phyloP scores from a whole-genome alignment of 2,329 filamentous ascomycete genomes.

The Triangularia verruculosa region DNA sequence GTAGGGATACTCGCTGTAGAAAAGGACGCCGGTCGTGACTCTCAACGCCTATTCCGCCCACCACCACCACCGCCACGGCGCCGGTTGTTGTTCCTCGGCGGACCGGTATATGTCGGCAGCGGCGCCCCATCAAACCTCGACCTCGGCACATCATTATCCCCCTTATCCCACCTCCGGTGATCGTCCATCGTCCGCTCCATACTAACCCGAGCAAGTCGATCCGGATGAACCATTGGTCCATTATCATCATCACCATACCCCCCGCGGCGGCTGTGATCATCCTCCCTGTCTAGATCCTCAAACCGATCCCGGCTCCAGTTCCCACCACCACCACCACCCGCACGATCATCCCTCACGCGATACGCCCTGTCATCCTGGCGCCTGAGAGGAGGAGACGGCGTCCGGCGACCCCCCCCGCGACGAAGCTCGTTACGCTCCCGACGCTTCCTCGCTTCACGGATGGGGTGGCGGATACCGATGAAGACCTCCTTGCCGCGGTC shows the following conservation, averaged over 20 bases:
- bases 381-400: constrained; percentile 9
- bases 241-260: neutral
- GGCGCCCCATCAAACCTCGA: constrained; percentile 27
- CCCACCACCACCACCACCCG: neutral
- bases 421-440: constrained; percentile 29
- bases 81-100: constrained; percentile 12
- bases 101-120: constrained; percentile 24
- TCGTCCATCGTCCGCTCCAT: constrained; percentile 1
- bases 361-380: constrained; percentile 7
- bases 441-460: constrained; percentile 45
- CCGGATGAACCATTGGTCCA: neutral
- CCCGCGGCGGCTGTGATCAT: constrained; percentile 1
- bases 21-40: no score
- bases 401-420: constrained; percentile 22
- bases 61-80: constrained; percentile 10
- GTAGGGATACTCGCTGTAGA: no score
- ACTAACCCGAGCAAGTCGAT: neutral
- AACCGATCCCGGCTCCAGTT: neutral
- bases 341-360: constrained; percentile 4
- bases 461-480: constrained; percentile 59
- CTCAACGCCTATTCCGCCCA: constrained; percentile 1
- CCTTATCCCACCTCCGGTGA: neutral
- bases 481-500: constrained; percentile 71
- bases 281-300: neutral
- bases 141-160: constrained; percentile 21